Percentiles rank a stretch among this genome's conserved stretches.
Evolutionary conservation across 768 basidiomycete species (phyloP).

Genomic region (Podaxis sp.): DNA sequence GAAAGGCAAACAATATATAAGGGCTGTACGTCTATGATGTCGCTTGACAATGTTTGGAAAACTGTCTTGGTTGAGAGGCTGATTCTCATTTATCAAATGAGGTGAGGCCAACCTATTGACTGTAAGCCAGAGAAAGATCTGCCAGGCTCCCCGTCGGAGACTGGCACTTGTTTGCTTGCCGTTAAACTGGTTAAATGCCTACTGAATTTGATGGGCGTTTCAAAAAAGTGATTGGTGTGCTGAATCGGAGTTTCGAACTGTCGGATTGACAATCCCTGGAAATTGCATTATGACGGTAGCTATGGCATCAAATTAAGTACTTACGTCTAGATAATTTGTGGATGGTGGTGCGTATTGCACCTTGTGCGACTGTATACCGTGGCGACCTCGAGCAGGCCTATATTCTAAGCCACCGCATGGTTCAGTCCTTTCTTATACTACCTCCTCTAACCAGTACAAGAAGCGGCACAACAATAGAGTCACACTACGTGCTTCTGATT

Average conservation of each 20-base stretch:
- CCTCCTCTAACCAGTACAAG: background rate
- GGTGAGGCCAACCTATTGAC: conserved; percentile 1
- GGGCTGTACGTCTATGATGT: background rate
- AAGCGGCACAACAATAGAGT: background rate
- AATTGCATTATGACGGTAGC: conserved; percentile 1
- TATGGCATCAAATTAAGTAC: background rate
- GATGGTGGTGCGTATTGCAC: background rate
- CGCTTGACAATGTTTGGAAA: background rate
- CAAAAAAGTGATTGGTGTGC: conserved; percentile 4
- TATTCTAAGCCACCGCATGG: background rate
- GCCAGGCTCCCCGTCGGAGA: background rate
- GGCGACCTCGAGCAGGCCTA: background rate
- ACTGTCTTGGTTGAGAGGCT: background rate
- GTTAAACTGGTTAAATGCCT: background rate
- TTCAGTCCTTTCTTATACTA: background rate
- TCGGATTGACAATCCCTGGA: background rate
- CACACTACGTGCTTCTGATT: background rate
- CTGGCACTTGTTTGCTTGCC: background rate
- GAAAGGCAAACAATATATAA: conserved; percentile 5
- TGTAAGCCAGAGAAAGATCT: background rate
- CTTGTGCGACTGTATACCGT: background rate
- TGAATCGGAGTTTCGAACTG: background rate
- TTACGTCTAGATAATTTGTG: background rate
- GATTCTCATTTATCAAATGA: background rate
- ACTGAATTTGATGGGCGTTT: conserved; percentile 5